phyloP scores from a whole-genome alignment of 345 rosid genomes.

The Boechera retrofracta region DNA sequence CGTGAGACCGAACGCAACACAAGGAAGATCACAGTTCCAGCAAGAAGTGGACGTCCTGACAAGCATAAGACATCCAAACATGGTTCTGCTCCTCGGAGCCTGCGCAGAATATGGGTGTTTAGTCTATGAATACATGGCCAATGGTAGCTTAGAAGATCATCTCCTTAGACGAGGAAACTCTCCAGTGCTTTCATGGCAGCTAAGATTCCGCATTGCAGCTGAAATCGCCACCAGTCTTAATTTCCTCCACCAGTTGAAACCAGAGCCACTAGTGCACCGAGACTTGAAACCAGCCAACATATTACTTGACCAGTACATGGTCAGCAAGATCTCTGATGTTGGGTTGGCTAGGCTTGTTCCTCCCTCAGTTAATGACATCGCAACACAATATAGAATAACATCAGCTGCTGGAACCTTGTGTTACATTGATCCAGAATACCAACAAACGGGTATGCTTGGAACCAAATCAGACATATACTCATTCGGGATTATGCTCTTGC shows the following conservation, averaged over 20 bases:
- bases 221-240: constrained; percentile 37
- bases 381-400: constrained; percentile 30
- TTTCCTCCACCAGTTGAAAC: constrained; percentile 44
- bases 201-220: constrained; percentile 39
- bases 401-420: constrained; percentile 41
- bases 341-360: constrained; percentile 41
- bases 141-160: constrained; percentile 42
- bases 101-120: constrained; percentile 62
- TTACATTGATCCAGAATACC: constrained; percentile 47
- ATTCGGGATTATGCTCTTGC: constrained; percentile 41
- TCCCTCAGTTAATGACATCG: constrained; percentile 26
- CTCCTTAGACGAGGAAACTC: constrained; percentile 42
- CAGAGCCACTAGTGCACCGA: constrained; percentile 44
- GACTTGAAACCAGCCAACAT: constrained; percentile 46
- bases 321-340: constrained; percentile 71
- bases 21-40: constrained; percentile 55
- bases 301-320: constrained; percentile 44
- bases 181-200: constrained; percentile 39
- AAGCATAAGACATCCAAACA: constrained; percentile 57
- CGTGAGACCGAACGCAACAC: constrained; percentile 52
- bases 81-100: constrained; percentile 68
- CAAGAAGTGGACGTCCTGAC: constrained; percentile 57
- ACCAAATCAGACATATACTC: constrained; percentile 41
- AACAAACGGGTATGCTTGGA: constrained; percentile 39
- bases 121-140: constrained; percentile 42